Percentiles rank a stretch among this genome's conserved stretches.
These are phyloP conservation scores for Balamuthia mandrillaris DNA, from an alignment of 208 protist species.

Conservation along the genomic window DNA sequence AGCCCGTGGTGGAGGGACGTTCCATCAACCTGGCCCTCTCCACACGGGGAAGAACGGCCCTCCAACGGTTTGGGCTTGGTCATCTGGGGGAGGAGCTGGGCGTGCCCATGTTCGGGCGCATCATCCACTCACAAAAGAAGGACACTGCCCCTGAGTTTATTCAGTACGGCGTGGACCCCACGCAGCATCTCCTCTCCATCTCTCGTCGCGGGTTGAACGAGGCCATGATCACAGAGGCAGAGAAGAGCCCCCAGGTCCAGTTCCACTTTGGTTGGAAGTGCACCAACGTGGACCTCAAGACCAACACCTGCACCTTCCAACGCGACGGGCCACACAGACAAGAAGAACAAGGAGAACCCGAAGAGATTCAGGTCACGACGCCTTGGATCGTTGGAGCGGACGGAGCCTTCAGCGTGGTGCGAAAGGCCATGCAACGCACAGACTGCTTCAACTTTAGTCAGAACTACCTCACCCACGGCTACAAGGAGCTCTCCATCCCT, in stretches of 20 bases:
- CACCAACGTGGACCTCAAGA: background rate
- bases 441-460: slow-evolving; percentile 31
- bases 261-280: slow-evolving; percentile 7
- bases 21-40: slow-evolving; percentile 40
- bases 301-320: background rate
- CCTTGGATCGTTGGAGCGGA: slow-evolving; percentile 25
- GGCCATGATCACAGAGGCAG: background rate
- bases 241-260: background rate
- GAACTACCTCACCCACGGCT: slow-evolving; percentile 35
- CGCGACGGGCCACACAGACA: too few species aligned
- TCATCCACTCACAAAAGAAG: slow-evolving; percentile 18
- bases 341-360: background rate
- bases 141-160: background rate
- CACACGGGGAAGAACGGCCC: background rate
- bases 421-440: background rate
- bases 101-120: slow-evolving; percentile 35
- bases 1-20: background rate
- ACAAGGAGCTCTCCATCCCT: slow-evolving; percentile 33
- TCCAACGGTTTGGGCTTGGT: slow-evolving; percentile 2
- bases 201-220: slow-evolving; percentile 28
- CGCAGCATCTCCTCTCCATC: slow-evolving; percentile 26
- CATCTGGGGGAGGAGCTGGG: background rate
- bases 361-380: background rate
- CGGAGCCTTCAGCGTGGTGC: slow-evolving; percentile 7
- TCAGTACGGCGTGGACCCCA: slow-evolving; percentile 24